phyloP scores from a whole-genome alignment of 305 asterid genomes.

The Plantago lanceolata region DNA sequence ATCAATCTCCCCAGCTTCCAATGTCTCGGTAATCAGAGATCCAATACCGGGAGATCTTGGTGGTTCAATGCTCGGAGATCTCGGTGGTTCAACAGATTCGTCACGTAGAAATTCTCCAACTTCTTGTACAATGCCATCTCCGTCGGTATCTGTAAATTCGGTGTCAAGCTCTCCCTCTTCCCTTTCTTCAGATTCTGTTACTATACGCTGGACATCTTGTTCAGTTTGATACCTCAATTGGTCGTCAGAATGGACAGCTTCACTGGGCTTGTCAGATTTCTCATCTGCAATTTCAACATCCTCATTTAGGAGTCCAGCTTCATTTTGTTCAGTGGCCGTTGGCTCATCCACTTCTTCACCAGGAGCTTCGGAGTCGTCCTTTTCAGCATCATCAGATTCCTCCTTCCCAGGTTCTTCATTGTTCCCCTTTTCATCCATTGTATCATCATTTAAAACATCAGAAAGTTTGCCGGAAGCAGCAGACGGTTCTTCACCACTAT shows the following conservation, averaged over 20 bases:
- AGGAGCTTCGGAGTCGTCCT: constrained; percentile 44
- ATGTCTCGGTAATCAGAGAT: constrained; percentile 22
- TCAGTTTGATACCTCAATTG: constrained; percentile 48
- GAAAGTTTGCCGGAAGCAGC: constrained; percentile 34
- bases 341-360: constrained; percentile 55
- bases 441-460: constrained; percentile 47
- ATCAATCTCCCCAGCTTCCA: constrained; percentile 60
- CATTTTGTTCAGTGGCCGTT: constrained; percentile 31
- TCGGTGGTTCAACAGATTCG: constrained; percentile 44
- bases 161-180: constrained; percentile 81
- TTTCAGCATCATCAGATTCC: constrained; percentile 42
- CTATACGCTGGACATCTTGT: constrained; percentile 53
- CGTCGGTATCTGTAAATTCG: constrained; percentile 52
- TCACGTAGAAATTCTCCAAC: constrained; percentile 28
- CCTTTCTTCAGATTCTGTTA: constrained; percentile 55
- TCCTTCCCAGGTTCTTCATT: constrained; percentile 39
- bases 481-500: constrained; percentile 45
- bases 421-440: constrained; percentile 40
- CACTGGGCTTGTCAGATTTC: constrained; percentile 38
- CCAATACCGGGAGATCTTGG: constrained; percentile 45
- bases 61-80: constrained; percentile 36
- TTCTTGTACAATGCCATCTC: constrained; percentile 30
- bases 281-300: constrained; percentile 45
- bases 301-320: no score
- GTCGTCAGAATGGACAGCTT: constrained; percentile 41